A percentile compares a stretch with the other conserved stretches of the same genome.
Evolutionary conservation across 1,139 yeast species (phyloP).

Genomic region (Arxiozyma bovina): DNA sequence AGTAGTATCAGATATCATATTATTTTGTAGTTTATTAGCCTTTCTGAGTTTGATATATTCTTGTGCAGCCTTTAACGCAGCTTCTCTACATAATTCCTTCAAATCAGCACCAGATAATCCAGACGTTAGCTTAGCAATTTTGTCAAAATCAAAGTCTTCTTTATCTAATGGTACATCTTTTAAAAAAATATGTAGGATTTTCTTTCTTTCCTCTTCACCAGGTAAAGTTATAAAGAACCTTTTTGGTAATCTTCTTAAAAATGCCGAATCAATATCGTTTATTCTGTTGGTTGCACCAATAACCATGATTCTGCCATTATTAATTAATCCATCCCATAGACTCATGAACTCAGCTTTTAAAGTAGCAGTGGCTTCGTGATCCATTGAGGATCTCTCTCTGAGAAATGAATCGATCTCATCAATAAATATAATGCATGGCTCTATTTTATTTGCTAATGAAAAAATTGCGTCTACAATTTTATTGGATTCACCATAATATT

Average conservation of each 20-base stretch:
- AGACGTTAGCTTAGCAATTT: slow-evolving; percentile 53
- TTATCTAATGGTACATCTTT: slow-evolving; percentile 54
- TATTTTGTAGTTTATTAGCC: slow-evolving; percentile 14
- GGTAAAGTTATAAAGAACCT: slow-evolving; percentile 78
- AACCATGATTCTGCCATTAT: slow-evolving; percentile 71
- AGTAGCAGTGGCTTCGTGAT: slow-evolving; percentile 94
- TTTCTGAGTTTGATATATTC: slow-evolving; percentile 54
- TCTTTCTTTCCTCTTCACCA: slow-evolving; percentile 52
- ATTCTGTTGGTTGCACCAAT: slow-evolving; percentile 95
- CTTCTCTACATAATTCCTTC: slow-evolving; percentile 85
- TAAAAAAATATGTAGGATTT: slow-evolving; percentile 60
- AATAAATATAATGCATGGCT: slow-evolving; percentile 90
- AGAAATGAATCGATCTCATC: slow-evolving; percentile 95
- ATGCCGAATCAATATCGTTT: slow-evolving; percentile 85
- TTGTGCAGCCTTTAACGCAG: slow-evolving; percentile 82
- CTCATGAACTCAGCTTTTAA: slow-evolving; percentile 97
- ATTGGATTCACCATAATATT: slow-evolving; percentile 96
- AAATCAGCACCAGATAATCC: slow-evolving; percentile 89
- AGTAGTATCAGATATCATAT: neutral
- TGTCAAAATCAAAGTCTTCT: slow-evolving; percentile 49
- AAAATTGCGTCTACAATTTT: slow-evolving; percentile 91
- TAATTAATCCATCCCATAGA: slow-evolving; percentile 84
- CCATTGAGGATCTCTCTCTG: slow-evolving; percentile 74
- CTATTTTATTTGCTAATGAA: slow-evolving; percentile 78
- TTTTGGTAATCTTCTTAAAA: slow-evolving; percentile 87